Conservation (phyloP, 495 filamentous ascomycete species). For the Rusavskia elegans region DNA sequence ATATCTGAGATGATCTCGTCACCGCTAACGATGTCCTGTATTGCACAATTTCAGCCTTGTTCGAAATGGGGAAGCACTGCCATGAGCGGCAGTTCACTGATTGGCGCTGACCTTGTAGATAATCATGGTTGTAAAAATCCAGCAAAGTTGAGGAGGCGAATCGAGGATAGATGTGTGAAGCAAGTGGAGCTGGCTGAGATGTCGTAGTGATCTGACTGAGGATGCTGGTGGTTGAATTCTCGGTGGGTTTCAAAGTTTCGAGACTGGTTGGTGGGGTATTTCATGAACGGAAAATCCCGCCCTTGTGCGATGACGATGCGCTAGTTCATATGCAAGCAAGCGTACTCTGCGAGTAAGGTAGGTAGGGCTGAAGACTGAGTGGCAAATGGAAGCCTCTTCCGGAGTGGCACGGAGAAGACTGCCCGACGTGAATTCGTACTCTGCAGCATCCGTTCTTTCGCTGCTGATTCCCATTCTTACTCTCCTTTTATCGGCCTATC, state of each 20-base stretch:
- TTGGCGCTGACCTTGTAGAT: slow-evolving; percentile 15
- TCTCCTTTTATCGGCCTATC: neutral
- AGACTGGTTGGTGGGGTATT: too few species aligned
- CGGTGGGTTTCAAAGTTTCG: too few species aligned
- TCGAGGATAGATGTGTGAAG: too few species aligned
- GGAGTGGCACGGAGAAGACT: neutral
- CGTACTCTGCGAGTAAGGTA: too few species aligned
- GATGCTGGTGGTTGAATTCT: too few species aligned
- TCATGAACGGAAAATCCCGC: too few species aligned
- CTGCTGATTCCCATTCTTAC: neutral
- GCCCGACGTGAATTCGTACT: neutral
- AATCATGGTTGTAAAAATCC: slow-evolving; percentile 8
- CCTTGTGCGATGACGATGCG: too few species aligned
- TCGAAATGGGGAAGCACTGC: neutral
- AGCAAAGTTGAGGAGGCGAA: neutral
- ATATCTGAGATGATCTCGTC: slow-evolving; percentile 96
- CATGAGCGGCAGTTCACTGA: neutral
- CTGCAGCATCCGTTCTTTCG: neutral
- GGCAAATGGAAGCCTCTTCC: neutral
- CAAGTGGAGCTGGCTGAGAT: neutral
- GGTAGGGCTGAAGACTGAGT: neutral
- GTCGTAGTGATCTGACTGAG: neutral
- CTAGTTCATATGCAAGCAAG: too few species aligned
- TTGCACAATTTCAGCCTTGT: slow-evolving; percentile 5
- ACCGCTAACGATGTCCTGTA: slow-evolving; percentile 70